These are phyloP conservation scores for Penstemon newberryi DNA, from an alignment of 257 asterid species.

Conservation along the genomic window DNA sequence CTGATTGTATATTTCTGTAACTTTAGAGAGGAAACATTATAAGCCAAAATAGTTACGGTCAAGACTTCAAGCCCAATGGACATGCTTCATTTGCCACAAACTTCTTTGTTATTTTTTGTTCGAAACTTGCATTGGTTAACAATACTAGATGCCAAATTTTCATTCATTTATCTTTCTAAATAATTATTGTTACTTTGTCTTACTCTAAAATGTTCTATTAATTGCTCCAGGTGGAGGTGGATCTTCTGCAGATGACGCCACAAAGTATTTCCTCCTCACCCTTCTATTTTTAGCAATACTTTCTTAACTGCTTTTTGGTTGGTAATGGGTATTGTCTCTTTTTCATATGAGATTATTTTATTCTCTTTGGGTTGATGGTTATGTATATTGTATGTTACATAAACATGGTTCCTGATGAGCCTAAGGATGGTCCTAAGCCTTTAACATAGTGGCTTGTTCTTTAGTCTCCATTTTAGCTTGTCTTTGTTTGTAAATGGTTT, in stretches of 20 bases:
- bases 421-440: background rate
- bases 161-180: constrained; percentile 8
- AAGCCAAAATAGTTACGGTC: too few relatives aligned
- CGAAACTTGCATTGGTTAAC: constrained; percentile 9
- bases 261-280: constrained; percentile 62
- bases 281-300: constrained; percentile 12
- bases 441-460: background rate
- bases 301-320: constrained; percentile 10
- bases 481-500: background rate
- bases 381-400: background rate
- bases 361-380: constrained; percentile 1
- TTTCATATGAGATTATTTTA: constrained; percentile 7
- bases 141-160: background rate
- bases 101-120: too few relatives aligned
- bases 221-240: constrained; percentile 63
- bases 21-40: too few relatives aligned
- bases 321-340: constrained; percentile 13
- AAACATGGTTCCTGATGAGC: background rate
- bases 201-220: constrained; percentile 20
- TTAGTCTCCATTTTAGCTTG: background rate
- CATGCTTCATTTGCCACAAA: too few relatives aligned
- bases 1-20: too few relatives aligned
- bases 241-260: constrained; percentile 73
- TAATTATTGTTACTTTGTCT: constrained; percentile 1
- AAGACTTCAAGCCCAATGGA: too few relatives aligned